Base-by-base conservation (phyloP, 768 basidiomycete genomes). In the Mycena galopus region DNA sequence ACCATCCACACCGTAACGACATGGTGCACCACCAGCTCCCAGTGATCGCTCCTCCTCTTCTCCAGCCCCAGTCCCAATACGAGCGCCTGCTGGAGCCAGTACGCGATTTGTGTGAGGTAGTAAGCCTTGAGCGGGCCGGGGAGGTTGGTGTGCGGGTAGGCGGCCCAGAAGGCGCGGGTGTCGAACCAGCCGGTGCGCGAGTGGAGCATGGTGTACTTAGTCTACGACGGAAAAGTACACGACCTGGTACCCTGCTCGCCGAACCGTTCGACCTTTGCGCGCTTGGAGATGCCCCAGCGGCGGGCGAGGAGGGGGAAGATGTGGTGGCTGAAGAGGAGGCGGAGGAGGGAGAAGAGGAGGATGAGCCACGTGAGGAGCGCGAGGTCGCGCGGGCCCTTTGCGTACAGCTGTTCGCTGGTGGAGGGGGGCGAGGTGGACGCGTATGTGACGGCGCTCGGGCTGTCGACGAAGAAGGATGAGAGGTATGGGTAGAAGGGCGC, bases 241-340 rank as follows among this genome's bases (percentile, higher is more conserved):
- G 53, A 89, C 61, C 0, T 92, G 89, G 77, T 94, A 94, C 87
- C 91, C 76, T 93, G 94, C 80, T 94, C 93, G 44, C 88, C 91
- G 76, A 94, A 94, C 35, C 93, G 82, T 59, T 86, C 84, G 21
- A 91, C 79, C 79, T 91, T 93, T 55, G 67, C 65, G 64, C 76
- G 75, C 69, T 82, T 86, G 68, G 78, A 84, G 57, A 94, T 86
- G 2, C 92, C 91, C 35, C 86, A 84, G 50, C 79, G 74, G 32
- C 69, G 55, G 33, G 66, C 71, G 63, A 55, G 23, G 16, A 39
- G n/a, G 1, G 60, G 60, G 16, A 69, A 25, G 4, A 17, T 7
- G 23, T 47, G 21, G 37, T 47, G 17, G 4, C 21, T 5, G n/a
- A 63, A 17, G 16, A 69, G 2, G 23, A 57, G 61, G 12, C 69